Conservation (phyloP, 139 green algal species). For the Microglena sp. region DNA sequence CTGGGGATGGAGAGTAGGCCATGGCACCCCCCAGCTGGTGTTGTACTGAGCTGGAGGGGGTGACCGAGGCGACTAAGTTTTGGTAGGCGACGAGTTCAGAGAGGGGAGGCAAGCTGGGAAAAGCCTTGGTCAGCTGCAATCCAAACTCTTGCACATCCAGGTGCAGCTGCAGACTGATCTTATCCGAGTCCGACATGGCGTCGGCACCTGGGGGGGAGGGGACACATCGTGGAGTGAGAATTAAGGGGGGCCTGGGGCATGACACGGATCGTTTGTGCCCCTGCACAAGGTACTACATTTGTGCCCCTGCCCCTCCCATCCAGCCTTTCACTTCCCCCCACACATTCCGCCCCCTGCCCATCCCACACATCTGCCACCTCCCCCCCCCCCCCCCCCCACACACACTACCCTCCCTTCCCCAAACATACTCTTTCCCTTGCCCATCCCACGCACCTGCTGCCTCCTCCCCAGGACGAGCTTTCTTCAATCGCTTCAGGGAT, state of each 20-base stretch:
- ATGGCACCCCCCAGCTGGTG: no score
- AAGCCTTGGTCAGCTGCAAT: constrained; percentile 28
- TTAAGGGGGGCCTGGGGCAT: not conserved
- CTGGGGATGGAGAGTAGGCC: no score
- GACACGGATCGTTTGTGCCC: not conserved
- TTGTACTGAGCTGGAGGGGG: no score
- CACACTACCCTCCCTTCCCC: not conserved
- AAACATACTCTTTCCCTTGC: no score
- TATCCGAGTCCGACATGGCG: constrained; percentile 74
- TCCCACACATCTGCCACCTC: not conserved
- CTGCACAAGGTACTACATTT: not conserved
- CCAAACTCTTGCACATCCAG: constrained; percentile 68
- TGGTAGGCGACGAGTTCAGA: no score
- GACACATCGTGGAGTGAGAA: not conserved
- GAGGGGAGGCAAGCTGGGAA: no score
- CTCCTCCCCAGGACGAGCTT: constrained; percentile 32
- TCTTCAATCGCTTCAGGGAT: constrained; percentile 75
- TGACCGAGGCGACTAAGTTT: no score
- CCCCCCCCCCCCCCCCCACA: not conserved
- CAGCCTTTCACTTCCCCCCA: not conserved
- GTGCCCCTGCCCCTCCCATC: not conserved
- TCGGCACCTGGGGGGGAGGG: constrained; percentile 7
- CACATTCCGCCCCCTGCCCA: not conserved
- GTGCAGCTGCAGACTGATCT: constrained; percentile 75
- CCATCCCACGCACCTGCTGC: constrained; percentile 14